A percentile compares a stretch with the other conserved stretches of the same genome.
phyloP scores from a whole-genome alignment of 2,329 filamentous ascomycete genomes.

The Neonectria faginata region DNA sequence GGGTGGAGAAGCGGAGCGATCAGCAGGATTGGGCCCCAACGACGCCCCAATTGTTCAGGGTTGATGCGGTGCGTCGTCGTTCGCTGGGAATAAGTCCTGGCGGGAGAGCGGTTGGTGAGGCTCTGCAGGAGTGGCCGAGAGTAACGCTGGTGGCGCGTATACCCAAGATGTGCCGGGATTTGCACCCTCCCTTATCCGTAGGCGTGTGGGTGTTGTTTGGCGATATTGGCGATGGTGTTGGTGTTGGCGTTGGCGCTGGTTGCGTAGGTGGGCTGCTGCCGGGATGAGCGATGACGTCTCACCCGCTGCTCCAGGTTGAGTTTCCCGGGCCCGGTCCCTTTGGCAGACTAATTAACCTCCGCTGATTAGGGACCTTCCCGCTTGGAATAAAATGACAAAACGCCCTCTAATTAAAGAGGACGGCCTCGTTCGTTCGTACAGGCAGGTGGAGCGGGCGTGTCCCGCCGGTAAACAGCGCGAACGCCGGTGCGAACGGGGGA shows the following conservation, averaged over 20 bases:
- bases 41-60: constrained; percentile 33
- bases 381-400: background rate
- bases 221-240: constrained; percentile 29
- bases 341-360: too few relatives aligned
- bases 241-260: constrained; percentile 25
- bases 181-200: background rate
- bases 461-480: background rate
- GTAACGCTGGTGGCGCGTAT: constrained; percentile 10
- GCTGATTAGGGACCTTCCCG: background rate
- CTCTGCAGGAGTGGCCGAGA: constrained; percentile 19
- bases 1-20: constrained; percentile 27
- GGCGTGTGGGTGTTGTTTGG: constrained; percentile 9
- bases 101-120: constrained; percentile 29
- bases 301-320: constrained; percentile 9
- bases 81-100: constrained; percentile 28
- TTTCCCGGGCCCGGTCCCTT: background rate
- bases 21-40: constrained; percentile 30
- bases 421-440: too few relatives aligned
- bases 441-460: background rate
- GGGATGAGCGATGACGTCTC: constrained; percentile 41
- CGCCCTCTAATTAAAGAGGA: background rate
- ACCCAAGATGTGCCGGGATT: background rate
- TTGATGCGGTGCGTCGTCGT: constrained; percentile 25
- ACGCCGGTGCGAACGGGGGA: background rate
- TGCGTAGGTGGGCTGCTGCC: constrained; percentile 1